Evolutionary conservation across 1,284 basidiomycete genomes (phyloP).

Genomic region (Pterulicium gracile): DNA sequence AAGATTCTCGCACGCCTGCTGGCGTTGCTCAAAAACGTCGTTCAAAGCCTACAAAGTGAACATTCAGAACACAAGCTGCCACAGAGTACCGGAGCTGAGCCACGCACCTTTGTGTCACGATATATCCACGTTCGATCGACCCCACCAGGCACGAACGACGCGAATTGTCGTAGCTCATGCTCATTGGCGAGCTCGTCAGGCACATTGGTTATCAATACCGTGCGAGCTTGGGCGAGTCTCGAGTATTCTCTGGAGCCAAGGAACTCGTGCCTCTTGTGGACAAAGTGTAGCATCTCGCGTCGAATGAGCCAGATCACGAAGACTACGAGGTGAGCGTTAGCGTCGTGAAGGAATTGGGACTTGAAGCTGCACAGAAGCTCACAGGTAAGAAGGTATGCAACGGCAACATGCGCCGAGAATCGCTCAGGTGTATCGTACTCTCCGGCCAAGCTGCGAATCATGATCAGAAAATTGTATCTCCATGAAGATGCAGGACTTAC

Average conservation of each 20-base stretch:
- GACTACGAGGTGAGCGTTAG: conserved; percentile 33
- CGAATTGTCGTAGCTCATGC: conserved; percentile 48
- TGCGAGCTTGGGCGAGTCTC: conserved; percentile 58
- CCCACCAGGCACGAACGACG: conserved; percentile 65
- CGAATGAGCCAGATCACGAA: conserved; percentile 66
- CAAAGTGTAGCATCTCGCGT: conserved; percentile 54
- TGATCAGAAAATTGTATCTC: background rate
- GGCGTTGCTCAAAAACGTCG: conserved; percentile 45
- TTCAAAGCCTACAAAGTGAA: conserved; percentile 39
- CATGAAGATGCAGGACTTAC: conserved; percentile 18
- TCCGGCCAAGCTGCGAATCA: conserved; percentile 20
- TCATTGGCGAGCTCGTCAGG: conserved; percentile 54
- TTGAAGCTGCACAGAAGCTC: conserved; percentile 9
- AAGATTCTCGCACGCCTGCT: conserved; percentile 46
- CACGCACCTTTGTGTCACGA: conserved; percentile 30
- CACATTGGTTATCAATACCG: conserved; percentile 68
- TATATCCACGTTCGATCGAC: conserved; percentile 73
- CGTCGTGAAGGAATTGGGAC: background rate
- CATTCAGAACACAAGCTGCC: too few species aligned
- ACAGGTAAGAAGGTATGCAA: conserved; percentile 38
- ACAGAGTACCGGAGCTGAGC: too few species aligned
- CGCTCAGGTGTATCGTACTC: conserved; percentile 24
- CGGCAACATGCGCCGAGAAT: conserved; percentile 35
- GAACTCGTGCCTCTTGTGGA: conserved; percentile 59
- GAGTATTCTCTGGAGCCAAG: conserved; percentile 56